Conservation (phyloP, 257 asterid species). For the Voacanga thouarsii region DNA sequence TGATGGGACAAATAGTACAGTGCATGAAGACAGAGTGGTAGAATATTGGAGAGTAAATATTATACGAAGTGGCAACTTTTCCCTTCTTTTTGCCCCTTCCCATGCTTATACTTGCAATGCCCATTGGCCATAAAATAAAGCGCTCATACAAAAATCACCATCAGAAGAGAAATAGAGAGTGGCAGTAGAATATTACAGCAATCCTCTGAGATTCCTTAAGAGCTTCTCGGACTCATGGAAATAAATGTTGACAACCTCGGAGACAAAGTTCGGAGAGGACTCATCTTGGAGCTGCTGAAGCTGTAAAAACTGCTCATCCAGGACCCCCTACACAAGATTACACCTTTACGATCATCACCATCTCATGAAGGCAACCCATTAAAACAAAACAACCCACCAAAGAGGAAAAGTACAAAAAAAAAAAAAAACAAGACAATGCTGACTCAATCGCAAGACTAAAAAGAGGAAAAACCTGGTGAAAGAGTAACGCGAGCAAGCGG, state of each 20-base stretch:
- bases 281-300: conserved; percentile 87
- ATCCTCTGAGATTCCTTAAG: conserved; percentile 60
- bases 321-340: conserved; percentile 49
- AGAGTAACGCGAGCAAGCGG: conserved; percentile 78
- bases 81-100: neutral
- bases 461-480: conserved; percentile 60
- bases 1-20: neutral
- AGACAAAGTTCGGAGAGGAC: conserved; percentile 82
- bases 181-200: conserved; percentile 38
- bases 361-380: neutral
- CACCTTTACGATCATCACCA: neutral
- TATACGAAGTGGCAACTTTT: neutral
- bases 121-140: neutral
- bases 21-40: neutral
- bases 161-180: neutral
- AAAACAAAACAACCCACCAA: no score
- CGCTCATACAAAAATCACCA: no score
- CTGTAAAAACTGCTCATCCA: conserved; percentile 91
- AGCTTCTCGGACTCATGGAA: conserved; percentile 91
- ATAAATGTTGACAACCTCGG: conserved; percentile 79
- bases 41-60: neutral
- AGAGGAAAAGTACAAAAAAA: neutral
- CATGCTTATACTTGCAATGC: neutral
- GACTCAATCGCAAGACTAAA: neutral
- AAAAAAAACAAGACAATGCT: no score